Conservation (phyloP, 1,139 yeast species). For the Saccharomyces hybrid region DNA sequence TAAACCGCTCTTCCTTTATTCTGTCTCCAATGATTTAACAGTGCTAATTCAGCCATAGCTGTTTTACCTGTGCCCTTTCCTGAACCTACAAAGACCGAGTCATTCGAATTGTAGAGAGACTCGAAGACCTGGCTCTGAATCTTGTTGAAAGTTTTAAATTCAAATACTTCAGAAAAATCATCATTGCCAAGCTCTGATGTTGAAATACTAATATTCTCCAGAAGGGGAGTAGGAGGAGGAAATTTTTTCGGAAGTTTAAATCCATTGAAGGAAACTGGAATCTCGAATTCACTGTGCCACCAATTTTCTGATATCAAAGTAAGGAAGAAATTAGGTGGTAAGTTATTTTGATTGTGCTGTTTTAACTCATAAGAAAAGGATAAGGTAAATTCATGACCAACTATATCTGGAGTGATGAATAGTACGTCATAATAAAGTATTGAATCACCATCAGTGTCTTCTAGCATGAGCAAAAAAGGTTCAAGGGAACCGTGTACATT, state of each 20-base stretch:
- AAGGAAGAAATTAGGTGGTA: conserved; percentile 73
- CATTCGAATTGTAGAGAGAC: conserved; percentile 50
- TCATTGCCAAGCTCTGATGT: conserved; percentile 41
- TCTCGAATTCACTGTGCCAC: conserved; percentile 65
- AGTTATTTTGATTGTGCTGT: conserved; percentile 36
- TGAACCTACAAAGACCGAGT: conserved; percentile 58
- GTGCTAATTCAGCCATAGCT: conserved; percentile 61
- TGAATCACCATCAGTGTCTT: conserved; percentile 76
- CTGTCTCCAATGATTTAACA: conserved; percentile 62
- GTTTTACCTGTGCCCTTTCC: conserved; percentile 76
- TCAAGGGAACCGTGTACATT: conserved; percentile 58
- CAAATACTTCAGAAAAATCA: conserved; percentile 41
- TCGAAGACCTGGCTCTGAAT: conserved; percentile 68
- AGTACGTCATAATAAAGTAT: conserved; percentile 56
- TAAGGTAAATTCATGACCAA: conserved; percentile 47
- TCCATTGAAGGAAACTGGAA: conserved; percentile 52
- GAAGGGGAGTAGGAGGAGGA: conserved; percentile 52
- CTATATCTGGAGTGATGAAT: conserved; percentile 42
- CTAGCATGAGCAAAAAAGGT: conserved; percentile 61
- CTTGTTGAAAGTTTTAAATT: conserved; percentile 50
- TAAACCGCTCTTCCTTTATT: conserved; percentile 61
- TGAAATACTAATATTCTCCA: conserved; percentile 44
- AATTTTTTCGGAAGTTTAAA: conserved; percentile 61
- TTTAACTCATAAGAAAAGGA: conserved; percentile 56
- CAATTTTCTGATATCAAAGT: conserved; percentile 73